phyloP scores from a whole-genome alignment of 202 grass and related monocot species.

The Alloteropsis angusta region DNA sequence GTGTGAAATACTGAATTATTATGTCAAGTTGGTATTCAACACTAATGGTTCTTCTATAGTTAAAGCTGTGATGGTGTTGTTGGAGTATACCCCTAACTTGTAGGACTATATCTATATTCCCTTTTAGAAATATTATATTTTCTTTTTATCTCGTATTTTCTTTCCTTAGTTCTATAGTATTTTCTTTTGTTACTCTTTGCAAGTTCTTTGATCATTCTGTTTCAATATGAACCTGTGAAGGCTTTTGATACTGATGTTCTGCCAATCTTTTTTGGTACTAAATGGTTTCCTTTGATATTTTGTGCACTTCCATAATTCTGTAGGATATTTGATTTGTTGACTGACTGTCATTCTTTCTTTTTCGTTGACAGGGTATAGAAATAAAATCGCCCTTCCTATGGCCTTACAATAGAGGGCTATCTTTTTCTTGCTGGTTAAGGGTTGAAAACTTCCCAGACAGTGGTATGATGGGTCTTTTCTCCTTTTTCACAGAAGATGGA shows the following conservation, averaged over 20 bases:
- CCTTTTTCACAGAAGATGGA: slow-evolving; percentile 80
- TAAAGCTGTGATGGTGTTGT: background rate
- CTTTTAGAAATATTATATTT: background rate
- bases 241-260: slow-evolving; percentile 7
- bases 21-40: background rate
- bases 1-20: background rate
- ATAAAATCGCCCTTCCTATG: slow-evolving; percentile 82
- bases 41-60: background rate
- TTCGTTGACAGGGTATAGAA: slow-evolving; percentile 61
- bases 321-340: slow-evolving; percentile 6
- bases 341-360: slow-evolving; percentile 18
- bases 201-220: background rate
- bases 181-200: background rate
- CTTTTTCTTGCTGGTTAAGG: slow-evolving; percentile 92
- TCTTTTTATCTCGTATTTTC: background rate
- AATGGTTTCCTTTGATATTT: background rate
- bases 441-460: slow-evolving; percentile 82
- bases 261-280: background rate
- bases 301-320: background rate
- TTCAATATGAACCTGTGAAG: background rate
- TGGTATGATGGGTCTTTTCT: slow-evolving; percentile 93
- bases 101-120: background rate
- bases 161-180: background rate
- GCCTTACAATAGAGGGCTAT: slow-evolving; percentile 83
- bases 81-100: background rate